Percentiles rank a stretch among this genome's conserved stretches.
phyloP scores from a whole-genome alignment of 192 early-diverging fungal genomes.

The Thamnidium elegans region DNA sequence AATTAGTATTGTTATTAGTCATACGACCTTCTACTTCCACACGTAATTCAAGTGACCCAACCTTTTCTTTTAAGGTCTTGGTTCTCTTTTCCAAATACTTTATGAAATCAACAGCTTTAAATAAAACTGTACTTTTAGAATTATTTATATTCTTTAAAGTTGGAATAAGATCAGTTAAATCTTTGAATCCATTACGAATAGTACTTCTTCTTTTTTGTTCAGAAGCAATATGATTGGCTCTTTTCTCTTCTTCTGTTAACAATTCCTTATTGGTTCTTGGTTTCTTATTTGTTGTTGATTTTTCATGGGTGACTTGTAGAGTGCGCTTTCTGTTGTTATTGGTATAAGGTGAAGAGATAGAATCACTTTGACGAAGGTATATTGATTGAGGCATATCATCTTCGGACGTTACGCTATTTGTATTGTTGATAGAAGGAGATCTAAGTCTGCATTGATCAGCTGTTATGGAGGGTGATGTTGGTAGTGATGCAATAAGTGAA shows the following conservation, averaged over 20 bases:
- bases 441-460: constrained; percentile 17
- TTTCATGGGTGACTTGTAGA: neutral
- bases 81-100: constrained; percentile 59
- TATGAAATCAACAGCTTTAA: constrained; percentile 70
- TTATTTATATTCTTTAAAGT: constrained; percentile 67
- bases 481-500: neutral
- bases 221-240: constrained; percentile 72
- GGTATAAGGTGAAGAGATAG: constrained; percentile 7
- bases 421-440: neutral
- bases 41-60: constrained; percentile 31
- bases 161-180: constrained; percentile 86
- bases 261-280: constrained; percentile 47
- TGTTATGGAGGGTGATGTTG: neutral
- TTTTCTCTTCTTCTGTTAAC: constrained; percentile 74
- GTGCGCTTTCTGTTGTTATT: no score
- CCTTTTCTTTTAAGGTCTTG: constrained; percentile 21
- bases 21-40: constrained; percentile 32
- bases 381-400: constrained; percentile 3
- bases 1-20: neutral
- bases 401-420: neutral
- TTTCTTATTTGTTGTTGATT: neutral
- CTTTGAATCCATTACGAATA: constrained; percentile 86
- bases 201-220: constrained; percentile 76
- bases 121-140: constrained; percentile 67
- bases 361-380: constrained; percentile 13